Base-by-base conservation (phyloP, 192 early-diverging fungal genomes). In the Phlyctochytrium arcticum region DNA sequence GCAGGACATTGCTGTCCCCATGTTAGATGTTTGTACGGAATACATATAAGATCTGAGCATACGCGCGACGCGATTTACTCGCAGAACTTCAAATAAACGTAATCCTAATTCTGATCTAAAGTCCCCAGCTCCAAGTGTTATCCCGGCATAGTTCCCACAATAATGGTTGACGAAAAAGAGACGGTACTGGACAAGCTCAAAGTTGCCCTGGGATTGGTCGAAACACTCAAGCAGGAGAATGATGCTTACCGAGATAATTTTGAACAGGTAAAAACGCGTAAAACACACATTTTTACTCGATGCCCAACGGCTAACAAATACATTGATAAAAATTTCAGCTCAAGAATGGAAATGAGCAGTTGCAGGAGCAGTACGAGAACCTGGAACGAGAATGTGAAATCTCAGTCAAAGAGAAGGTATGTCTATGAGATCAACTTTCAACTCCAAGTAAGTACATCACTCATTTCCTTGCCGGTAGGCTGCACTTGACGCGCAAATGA, bases 211-310 rank as follows among this genome's bases (percentile, higher is more conserved):
- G 24, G 24, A 4, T 54, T 78, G 46, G 74, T 78, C 9, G 76
- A 78, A 44, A 70, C 70, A 4, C 36, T 78, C 10, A 81, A 71
- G 39, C 39, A 27, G 8, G 76, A 78, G 54, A 78, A 76, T 33
- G 69, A 78, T n/a, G 56, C 58, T 30, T 78, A 70, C 57, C 74
- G 74, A 53, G 76, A 77, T 7, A 77, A 78, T 58, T 78, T 78
- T 63, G 76, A 78, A 26, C 32, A 56, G 9, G 76, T 78, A 59
- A 27, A 54, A 2, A 23, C 29, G 44, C 36, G 31, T 3, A 47
- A 10, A 44, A 19, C 12, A 19, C 2, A 12, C 12, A 44, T 19
- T 44, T n/a, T 44, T 12, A n/a, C 21, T 44, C 39, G 39, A 19
- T n/a, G 2, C 39, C 39, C 1, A 1, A 44, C 21, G 12, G 39